Percentiles rank a stretch among this genome's conserved stretches.
Evolutionary conservation across 352 stramenopile genomes (phyloP).

Genomic region (Pythium phragmitis): DNA sequence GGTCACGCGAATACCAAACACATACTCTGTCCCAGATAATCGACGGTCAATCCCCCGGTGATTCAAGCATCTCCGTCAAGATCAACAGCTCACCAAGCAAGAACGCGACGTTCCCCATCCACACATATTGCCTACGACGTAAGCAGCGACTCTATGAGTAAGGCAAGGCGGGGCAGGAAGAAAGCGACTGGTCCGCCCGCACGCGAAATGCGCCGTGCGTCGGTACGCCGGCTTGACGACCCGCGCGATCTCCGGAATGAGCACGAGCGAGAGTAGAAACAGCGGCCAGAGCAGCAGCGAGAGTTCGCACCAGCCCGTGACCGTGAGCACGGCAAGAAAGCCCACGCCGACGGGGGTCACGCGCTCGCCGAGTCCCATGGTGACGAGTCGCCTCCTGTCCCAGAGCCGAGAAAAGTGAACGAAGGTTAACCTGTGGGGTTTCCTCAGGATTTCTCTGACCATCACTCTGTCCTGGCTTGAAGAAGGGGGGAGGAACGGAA

Average conservation of each 20-base stretch:
- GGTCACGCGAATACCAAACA: conserved; percentile 58
- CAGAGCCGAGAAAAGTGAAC: not conserved
- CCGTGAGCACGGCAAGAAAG: conserved; percentile 51
- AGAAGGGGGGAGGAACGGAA: conserved; percentile 5
- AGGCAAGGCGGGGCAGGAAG: not conserved
- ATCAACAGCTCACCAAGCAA: conserved; percentile 40
- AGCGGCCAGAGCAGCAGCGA: conserved; percentile 56
- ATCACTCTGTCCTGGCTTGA: conserved; percentile 20
- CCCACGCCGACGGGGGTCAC: conserved; percentile 40
- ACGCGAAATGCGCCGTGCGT: conserved; percentile 55
- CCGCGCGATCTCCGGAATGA: conserved; percentile 20
- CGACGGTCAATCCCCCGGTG: not conserved
- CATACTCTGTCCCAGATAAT: conserved; percentile 34
- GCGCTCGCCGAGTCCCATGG: conserved; percentile 30
- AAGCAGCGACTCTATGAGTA: not conserved
- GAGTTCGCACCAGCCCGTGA: conserved; percentile 59
- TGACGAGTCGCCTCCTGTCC: not conserved
- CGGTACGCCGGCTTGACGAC: conserved; percentile 42
- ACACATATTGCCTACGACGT: conserved; percentile 63
- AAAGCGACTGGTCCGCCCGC: conserved; percentile 1
- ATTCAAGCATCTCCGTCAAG: not conserved
- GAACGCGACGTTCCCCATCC: conserved; percentile 72
- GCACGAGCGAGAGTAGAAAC: conserved; percentile 43
- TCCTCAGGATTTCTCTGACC: conserved; percentile 1
- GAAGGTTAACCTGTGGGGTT: not conserved